Percentiles rank a stretch among this genome's conserved stretches.
These are phyloP conservation scores for Persicaria tinctoria DNA, from an alignment of 148 eudicot genomes.

Conservation along the genomic window DNA sequence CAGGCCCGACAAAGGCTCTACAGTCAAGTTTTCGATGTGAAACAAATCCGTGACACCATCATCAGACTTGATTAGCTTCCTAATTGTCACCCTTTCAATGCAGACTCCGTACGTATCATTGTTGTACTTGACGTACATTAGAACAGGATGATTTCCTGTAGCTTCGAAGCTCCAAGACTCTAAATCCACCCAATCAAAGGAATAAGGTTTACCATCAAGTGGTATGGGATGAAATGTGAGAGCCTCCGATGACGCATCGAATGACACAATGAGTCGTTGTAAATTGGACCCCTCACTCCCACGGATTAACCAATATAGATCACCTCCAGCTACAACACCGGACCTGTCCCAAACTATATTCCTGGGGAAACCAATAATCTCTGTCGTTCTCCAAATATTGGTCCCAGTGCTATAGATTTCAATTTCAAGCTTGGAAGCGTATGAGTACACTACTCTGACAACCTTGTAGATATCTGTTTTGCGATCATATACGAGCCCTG, in stretches of 20 bases:
- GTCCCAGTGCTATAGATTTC: slow-evolving; percentile 19
- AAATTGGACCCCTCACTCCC: neutral
- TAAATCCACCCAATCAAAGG: no score
- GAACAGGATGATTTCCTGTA: slow-evolving; percentile 9
- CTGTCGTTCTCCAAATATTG: slow-evolving; percentile 20
- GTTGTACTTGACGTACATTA: neutral
- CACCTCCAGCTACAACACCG: neutral
- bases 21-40: slow-evolving; percentile 3
- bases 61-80: slow-evolving; percentile 17
- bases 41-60: slow-evolving; percentile 7
- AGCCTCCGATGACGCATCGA: slow-evolving; percentile 11
- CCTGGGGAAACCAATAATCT: neutral
- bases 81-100: slow-evolving; percentile 8
- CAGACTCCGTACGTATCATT: neutral
- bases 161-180: neutral
- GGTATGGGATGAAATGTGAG: slow-evolving; percentile 10
- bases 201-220: neutral
- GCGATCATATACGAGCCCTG: slow-evolving; percentile 19
- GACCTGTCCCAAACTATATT: neutral
- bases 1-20: neutral
- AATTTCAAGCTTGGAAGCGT: neutral
- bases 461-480: slow-evolving; percentile 7
- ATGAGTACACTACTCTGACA: neutral
- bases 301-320: slow-evolving; percentile 15
- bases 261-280: neutral